Evolutionary conservation across 257 asterid species (phyloP).

Genomic region (Penstemon davidsonii): DNA sequence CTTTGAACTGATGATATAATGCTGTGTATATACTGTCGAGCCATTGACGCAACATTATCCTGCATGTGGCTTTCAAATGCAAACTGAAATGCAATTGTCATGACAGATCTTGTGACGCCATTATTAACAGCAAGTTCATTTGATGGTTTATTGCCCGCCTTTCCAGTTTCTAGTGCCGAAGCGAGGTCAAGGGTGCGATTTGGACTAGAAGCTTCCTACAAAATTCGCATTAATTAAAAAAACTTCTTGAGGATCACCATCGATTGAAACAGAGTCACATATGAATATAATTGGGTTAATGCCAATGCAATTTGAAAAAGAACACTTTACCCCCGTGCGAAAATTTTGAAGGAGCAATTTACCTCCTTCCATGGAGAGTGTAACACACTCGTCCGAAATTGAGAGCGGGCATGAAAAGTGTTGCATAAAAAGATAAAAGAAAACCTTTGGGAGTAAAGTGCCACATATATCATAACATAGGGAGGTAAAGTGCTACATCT

Average conservation of each 20-base stretch:
- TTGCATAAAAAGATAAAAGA: too few species aligned
- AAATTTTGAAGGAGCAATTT: too few species aligned
- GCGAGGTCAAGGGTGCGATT: constrained; percentile 94
- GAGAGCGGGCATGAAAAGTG: too few species aligned
- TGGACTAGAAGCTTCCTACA: constrained; percentile 75
- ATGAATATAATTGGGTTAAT: not conserved
- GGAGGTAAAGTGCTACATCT: too few species aligned
- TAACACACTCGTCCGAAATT: too few species aligned
- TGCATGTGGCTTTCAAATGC: constrained; percentile 92
- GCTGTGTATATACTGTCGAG: constrained; percentile 89
- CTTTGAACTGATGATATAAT: constrained; percentile 87
- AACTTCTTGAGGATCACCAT: too few species aligned
- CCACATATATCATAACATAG: too few species aligned
- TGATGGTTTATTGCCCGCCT: constrained; percentile 48
- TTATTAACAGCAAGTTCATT: constrained; percentile 38
- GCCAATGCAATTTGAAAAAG: too few species aligned
- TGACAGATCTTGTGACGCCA: constrained; percentile 66
- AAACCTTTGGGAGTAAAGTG: too few species aligned
- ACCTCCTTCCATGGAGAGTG: too few species aligned
- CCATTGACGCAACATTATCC: constrained; percentile 76
- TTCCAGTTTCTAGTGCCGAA: constrained; percentile 84
- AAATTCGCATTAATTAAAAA: not conserved
- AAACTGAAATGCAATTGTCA: constrained; percentile 85
- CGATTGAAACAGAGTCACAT: too few species aligned
- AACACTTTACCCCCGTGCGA: too few species aligned